A percentile compares a stretch with the other conserved stretches of the same genome.
Evolutionary conservation across 2,329 filamentous ascomycete species (phyloP).

Genomic region (Purpureocillium lavendulum): DNA sequence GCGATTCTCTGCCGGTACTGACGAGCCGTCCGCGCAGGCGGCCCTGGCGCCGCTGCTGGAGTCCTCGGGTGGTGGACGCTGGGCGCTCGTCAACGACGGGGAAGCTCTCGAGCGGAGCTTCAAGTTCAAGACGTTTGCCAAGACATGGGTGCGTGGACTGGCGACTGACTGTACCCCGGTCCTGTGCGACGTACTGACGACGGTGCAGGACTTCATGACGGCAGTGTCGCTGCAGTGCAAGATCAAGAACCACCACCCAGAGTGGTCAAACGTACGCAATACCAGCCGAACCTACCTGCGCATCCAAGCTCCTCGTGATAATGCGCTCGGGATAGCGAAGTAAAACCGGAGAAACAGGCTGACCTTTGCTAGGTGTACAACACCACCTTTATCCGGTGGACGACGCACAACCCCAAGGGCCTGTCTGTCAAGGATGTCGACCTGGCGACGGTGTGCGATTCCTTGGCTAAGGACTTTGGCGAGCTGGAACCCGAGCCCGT

Average conservation of each 20-base stretch:
- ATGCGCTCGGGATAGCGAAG: no score
- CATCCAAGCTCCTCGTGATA: background rate
- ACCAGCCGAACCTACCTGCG: background rate
- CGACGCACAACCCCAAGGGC: slow-evolving; percentile 58
- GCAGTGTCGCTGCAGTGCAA: slow-evolving; percentile 60
- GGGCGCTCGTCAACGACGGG: slow-evolving; percentile 42
- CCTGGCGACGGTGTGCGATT: slow-evolving; percentile 56
- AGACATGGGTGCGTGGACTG: slow-evolving; percentile 48
- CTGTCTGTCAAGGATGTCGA: slow-evolving; percentile 55
- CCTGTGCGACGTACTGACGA: background rate
- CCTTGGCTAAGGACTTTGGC: slow-evolving; percentile 46
- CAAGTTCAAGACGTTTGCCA: slow-evolving; percentile 57
- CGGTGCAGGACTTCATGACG: slow-evolving; percentile 65
- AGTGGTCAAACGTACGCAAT: slow-evolving; percentile 61
- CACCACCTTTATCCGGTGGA: slow-evolving; percentile 63
- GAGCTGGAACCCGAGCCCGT: slow-evolving; percentile 33
- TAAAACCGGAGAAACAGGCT: no score
- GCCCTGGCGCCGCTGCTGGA: slow-evolving; percentile 31
- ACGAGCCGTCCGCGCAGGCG: slow-evolving; percentile 26
- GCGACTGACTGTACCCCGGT: background rate
- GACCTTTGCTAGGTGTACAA: slow-evolving; percentile 51
- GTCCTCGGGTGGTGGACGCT: slow-evolving; percentile 29
- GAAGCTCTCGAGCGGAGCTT: slow-evolving; percentile 51
- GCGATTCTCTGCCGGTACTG: slow-evolving; percentile 37
- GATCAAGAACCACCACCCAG: slow-evolving; percentile 61